These are phyloP conservation scores for Mediolabrus comicus DNA, from an alignment of 108 stramenopile species.

Conservation along the genomic window DNA sequence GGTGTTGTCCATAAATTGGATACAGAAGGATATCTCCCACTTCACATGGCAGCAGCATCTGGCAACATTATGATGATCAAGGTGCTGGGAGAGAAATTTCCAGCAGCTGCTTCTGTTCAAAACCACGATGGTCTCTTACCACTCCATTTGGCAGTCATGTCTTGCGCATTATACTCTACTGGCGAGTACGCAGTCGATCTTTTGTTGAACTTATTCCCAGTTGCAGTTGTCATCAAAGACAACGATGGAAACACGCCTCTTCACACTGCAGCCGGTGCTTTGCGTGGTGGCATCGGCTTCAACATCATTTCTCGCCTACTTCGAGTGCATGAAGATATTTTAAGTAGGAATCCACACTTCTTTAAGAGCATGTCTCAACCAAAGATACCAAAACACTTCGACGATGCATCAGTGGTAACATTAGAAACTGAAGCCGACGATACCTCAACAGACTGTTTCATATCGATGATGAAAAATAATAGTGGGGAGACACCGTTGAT, in stretches of 20 bases:
- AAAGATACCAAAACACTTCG: conserved; percentile 41
- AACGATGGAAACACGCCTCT: conserved; percentile 85
- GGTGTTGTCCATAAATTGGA: conserved; percentile 81
- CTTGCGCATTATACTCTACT: conserved; percentile 43
- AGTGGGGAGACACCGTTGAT: conserved; percentile 67
- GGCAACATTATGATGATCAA: conserved; percentile 75
- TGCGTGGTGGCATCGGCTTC: conserved; percentile 62
- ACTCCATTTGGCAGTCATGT: conserved; percentile 68
- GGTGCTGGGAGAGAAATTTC: conserved; percentile 69
- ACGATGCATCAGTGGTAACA: conserved; percentile 33
- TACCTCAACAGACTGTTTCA: neutral
- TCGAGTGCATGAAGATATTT: conserved; percentile 61
- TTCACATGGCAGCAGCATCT: conserved; percentile 80
- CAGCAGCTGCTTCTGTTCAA: conserved; percentile 81
- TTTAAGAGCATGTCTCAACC: conserved; percentile 8
- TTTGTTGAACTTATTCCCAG: conserved; percentile 66
- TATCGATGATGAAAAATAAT: conserved; percentile 55
- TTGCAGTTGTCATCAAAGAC: conserved; percentile 68
- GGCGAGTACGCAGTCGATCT: conserved; percentile 29
- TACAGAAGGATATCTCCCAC: conserved; percentile 81
- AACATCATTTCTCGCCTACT: conserved; percentile 68
- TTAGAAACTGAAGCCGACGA: conserved; percentile 31
- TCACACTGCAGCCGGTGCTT: conserved; percentile 65
- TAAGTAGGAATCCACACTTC: conserved; percentile 12
- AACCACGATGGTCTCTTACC: conserved; percentile 88